Base-by-base conservation (phyloP, 1,284 basidiomycete genomes). In the Lentinus polychrous region DNA sequence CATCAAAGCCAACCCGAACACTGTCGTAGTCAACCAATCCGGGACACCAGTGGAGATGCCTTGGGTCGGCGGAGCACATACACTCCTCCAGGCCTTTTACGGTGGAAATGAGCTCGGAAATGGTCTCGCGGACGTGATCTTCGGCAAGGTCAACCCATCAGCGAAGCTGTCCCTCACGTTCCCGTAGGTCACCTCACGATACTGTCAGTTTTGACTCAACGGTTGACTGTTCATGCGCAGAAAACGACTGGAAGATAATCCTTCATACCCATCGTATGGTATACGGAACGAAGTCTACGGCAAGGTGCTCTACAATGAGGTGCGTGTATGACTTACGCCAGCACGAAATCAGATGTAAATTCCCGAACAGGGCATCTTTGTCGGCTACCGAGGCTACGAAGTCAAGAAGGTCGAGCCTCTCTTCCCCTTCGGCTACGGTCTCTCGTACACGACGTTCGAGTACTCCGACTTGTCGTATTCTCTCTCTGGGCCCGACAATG, bases 391-490 rank as follows among this genome's bases (percentile, higher is more conserved):
- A 55, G 78, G 84, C 55, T 85, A 79, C 56, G 76, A 82, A 20
- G 74, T 79, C 54, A 71, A 77, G 48, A 73, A 71, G n/a, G 78
- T 87, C 49, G 64, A 66, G 10, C 82, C 87, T 7, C 70, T 79
- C 8, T 90, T 83, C 64, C 72, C 84, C 2, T 91, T 90, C 61
- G 87, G 87, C 73, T 83, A 81, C 59, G 91, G 90, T 11, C 74
- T 91, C 14, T 87, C 84, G 0, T 92, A 91, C 66, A 86, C 88
- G 5, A 77, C 74, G 0, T 92, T 92, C 67, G 62, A 65, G 11
- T 70, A 83, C 46, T 73, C 74, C 3, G 62, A 76, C 45, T 69
- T 89, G 43, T 10, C 8, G 10, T 10, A 54, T 65, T 23, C 61
- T 86, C n/a, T 75, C 76, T n/a, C n/a, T n/a, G n/a, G n/a, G n/a